Base-by-base conservation (phyloP, 176 grass and related monocot genomes). In the Eremochloa ophiuroides region DNA sequence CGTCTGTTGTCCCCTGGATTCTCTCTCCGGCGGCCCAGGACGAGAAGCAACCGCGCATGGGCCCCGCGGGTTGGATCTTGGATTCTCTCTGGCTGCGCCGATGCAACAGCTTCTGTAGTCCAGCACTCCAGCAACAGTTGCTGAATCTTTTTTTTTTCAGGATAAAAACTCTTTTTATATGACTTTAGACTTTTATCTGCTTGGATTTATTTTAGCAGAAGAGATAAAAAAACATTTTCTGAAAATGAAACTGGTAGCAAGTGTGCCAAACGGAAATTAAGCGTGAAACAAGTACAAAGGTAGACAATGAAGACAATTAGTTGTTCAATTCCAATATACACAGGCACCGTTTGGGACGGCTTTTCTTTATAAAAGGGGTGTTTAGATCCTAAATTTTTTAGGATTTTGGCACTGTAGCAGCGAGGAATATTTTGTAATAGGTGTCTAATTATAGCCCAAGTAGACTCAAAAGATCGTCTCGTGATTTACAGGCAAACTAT, bases 51-150 rank as follows among this genome's bases (percentile, higher is more conserved):
- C 62, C 61, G 22, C 3, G 61, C 66, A 1, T 68, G 50, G 75
- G 60, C 28, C 76, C 61, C 16, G 53, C 41, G 3, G 10, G 13
- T 25, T n/a, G 82, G 83, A 87, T 90, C 79, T 87, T 82, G 23
- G 83, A 87, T 86, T 72, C 56, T 72, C 44, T 82, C 78, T 78
- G 48, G n/a, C 75, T 68, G 58, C 10, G 30, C 13, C 22, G 22
- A 43, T 85, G 69, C 28, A 53, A 62, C 46, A 37, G n/a, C 31
- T 56, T 66, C 43, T 50, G 61, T 46, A 27, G 3, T 42, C 53
- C 23, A 60, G 1, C 15, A 40, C 18, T 47, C 42, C 3, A 44
- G 42, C 41, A 39, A 18, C 7, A 9, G 25, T 58, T 10, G 2
- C 26, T 10, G 8, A 22, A 50, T 73, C 43, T 48, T 29, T n/a